These are phyloP conservation scores for Penicillium sp. DNA, from an alignment of 2,329 filamentous ascomycete species.

Conservation along the genomic window DNA sequence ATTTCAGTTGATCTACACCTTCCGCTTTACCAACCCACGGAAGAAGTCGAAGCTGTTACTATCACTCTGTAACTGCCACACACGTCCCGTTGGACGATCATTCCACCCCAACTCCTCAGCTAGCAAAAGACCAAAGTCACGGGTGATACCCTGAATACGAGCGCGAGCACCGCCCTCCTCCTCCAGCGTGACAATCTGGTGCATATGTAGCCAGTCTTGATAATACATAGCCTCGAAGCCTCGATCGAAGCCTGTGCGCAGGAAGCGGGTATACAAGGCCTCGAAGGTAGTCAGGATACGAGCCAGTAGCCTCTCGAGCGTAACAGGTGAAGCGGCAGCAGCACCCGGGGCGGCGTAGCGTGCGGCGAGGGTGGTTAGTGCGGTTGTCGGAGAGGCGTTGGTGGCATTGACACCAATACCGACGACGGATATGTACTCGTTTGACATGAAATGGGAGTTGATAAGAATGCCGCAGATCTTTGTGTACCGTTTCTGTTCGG, in stretches of 20 bases:
- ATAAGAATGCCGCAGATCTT: conserved; percentile 94
- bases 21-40: conserved; percentile 78
- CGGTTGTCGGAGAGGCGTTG: conserved; percentile 83
- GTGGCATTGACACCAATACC: conserved; percentile 84
- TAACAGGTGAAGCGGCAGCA: conserved; percentile 63
- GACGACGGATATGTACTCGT: conserved; percentile 78
- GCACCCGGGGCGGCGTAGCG: conserved; percentile 41
- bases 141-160: conserved; percentile 78
- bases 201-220: conserved; percentile 77
- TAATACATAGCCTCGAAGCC: conserved; percentile 77
- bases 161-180: conserved; percentile 72
- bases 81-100: conserved; percentile 70
- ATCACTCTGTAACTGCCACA: conserved; percentile 87
- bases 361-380: conserved; percentile 68
- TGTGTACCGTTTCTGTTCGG: conserved; percentile 58
- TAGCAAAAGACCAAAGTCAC: conserved; percentile 83
- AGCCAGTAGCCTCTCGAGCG: conserved; percentile 77
- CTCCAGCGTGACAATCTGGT: conserved; percentile 73
- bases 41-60: conserved; percentile 99
- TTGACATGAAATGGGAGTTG: conserved; percentile 75
- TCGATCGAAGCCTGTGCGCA: conserved; percentile 69
- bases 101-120: conserved; percentile 77
- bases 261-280: conserved; percentile 70
- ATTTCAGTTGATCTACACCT: conserved; percentile 52
- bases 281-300: conserved; percentile 76